These are phyloP conservation scores for Moesziomyces aphidis DNA, from an alignment of 1,284 basidiomycete genomes.

Conservation along the genomic window DNA sequence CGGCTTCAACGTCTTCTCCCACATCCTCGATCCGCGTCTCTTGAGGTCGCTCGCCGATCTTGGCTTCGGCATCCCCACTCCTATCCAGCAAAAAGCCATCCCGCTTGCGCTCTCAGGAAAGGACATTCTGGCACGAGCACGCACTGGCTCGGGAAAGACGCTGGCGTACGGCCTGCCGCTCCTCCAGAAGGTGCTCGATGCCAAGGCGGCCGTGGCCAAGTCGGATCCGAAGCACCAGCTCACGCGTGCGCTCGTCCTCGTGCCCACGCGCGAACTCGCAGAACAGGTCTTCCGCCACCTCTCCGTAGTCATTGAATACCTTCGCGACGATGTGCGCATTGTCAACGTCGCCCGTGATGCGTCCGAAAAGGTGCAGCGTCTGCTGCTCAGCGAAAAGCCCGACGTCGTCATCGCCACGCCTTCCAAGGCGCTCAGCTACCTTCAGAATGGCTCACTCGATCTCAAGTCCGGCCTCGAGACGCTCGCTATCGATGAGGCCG, in stretches of 20 bases:
- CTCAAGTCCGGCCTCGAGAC: conserved; percentile 76
- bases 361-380: conserved; percentile 80
- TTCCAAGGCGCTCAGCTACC: conserved; percentile 80
- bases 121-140: conserved; percentile 92
- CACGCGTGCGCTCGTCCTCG: conserved; percentile 86
- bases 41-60: conserved; percentile 80
- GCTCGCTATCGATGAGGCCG: conserved; percentile 97
- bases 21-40: conserved; percentile 80
- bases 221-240: conserved; percentile 71
- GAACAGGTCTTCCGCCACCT: conserved; percentile 87
- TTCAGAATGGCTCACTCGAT: conserved; percentile 76
- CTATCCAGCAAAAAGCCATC: conserved; percentile 81
- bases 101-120: conserved; percentile 87
- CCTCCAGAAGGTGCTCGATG: conserved; percentile 85
- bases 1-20: conserved; percentile 70
- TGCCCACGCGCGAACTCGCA: conserved; percentile 92
- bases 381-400: conserved; percentile 86
- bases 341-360: conserved; percentile 79
- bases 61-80: conserved; percentile 83
- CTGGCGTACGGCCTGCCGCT: conserved; percentile 93
- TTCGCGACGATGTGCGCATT: conserved; percentile 76
- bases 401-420: conserved; percentile 94
- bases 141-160: conserved; percentile 97
- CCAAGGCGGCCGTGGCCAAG: conserved; percentile 72
- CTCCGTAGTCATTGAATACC: conserved; percentile 77